Percentiles rank a stretch among this genome's conserved stretches.
Conservation (phyloP, 106 monocot genomes). For the Platanthera zijinensis region DNA sequence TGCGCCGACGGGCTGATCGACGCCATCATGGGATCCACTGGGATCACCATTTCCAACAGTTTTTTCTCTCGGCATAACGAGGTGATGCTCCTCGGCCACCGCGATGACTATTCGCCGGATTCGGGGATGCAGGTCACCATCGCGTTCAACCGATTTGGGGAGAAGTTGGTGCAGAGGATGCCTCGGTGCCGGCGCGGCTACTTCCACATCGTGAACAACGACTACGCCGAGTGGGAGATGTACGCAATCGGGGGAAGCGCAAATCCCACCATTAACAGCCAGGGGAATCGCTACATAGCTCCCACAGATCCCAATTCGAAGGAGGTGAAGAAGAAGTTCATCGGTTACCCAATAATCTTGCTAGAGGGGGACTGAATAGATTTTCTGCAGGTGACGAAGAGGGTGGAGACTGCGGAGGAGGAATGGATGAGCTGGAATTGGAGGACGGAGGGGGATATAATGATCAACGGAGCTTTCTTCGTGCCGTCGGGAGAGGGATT, state of each 20-base stretch:
- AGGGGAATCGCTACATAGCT: constrained; percentile 65
- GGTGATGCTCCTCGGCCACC: constrained; percentile 67
- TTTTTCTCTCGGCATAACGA: constrained; percentile 61
- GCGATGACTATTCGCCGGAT: constrained; percentile 45
- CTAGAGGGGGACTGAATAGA: neutral
- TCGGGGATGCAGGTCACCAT: constrained; percentile 56
- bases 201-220: constrained; percentile 74
- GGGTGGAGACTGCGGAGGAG: constrained; percentile 43
- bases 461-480: constrained; percentile 89
- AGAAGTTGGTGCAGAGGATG: constrained; percentile 59
- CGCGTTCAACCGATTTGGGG: constrained; percentile 65
- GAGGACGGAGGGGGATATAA: constrained; percentile 80
- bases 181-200: constrained; percentile 56
- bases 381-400: constrained; percentile 50
- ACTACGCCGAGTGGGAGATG: constrained; percentile 68
- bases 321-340: constrained; percentile 22
- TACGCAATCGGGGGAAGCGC: constrained; percentile 81
- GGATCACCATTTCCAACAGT: constrained; percentile 61
- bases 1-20: constrained; percentile 75
- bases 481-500: constrained; percentile 69
- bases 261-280: constrained; percentile 63
- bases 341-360: neutral
- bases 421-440: constrained; percentile 81
- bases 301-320: constrained; percentile 45
- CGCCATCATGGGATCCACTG: constrained; percentile 63